Base-by-base conservation (phyloP, 1,284 basidiomycete genomes). In the Heterobasidion parviporum region DNA sequence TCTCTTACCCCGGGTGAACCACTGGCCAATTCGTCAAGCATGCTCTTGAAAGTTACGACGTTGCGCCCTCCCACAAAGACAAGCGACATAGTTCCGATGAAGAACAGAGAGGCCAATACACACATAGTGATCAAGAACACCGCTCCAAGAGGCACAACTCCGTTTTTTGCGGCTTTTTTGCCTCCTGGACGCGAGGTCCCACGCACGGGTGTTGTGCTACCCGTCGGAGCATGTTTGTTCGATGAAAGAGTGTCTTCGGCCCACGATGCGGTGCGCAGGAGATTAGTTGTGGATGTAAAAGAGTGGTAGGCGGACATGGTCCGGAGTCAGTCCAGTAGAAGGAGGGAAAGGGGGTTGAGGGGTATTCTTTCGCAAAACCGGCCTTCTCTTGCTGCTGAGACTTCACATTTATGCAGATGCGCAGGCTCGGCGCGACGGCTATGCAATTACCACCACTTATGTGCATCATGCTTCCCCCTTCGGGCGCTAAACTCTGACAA, bases 1-100 rank as follows among this genome's bases (percentile, higher is more conserved):
- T 34, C 38, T 60, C 74, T 60, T 66, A 81, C 80, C 47, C 80
- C 80, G 50, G 79, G 79, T 45, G 68, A 67, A 33, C 65, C 69
- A 18, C 63, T 56, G 0, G 77, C 75, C 15, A 76, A 65, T 15
- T 72, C 66, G 56, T 79, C 66, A 41, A 83, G 64, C 2, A 72
- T 62, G n/a, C 65, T 61, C 59, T 69, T 72, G 61, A 81, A 79
- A 32, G 68, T 63, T 0, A 72, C 68, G 36, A 70, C 72, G 34
- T 76, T 74, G 15, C 71, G 67, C 20, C 70, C 73, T 5, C 79
- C 75, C 33, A 79, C 67, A 64, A 83, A 81, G 2, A 78, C 73
- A 55, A 75, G 72, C 1, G 75, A 76, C 14, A 82, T 65, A 5
- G 73, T 71, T 32, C 71, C 60, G 50, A 79, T 77, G 64, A 82